Conservation (phyloP, 225 moss, liverwort and hornwort species). For the Antitrichia curtipendula region DNA sequence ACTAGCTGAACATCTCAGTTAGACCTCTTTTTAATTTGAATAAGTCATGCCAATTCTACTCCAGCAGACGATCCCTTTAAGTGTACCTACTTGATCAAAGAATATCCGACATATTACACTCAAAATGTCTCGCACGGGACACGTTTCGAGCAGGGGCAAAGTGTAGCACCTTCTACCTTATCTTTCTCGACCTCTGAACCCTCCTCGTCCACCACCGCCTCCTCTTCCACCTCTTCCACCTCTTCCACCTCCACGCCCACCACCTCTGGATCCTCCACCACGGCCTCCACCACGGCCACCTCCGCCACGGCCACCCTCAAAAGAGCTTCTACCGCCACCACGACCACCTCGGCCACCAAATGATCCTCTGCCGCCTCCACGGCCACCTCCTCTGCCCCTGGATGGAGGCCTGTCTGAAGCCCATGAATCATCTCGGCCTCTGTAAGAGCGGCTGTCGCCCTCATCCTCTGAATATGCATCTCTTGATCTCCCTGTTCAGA, state of each 20-base stretch:
- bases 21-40: background rate
- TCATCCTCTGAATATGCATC: slow-evolving; percentile 28
- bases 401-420: slow-evolving; percentile 31
- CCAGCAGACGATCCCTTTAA: background rate
- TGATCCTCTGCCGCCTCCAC: background rate
- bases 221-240: background rate
- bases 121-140: background rate
- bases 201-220: slow-evolving; percentile 8
- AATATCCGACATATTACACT: background rate
- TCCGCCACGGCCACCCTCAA: background rate
- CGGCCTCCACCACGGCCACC: background rate
- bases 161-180: background rate
- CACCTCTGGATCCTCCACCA: background rate
- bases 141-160: background rate
- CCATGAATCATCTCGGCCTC: slow-evolving; percentile 17
- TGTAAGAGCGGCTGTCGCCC: slow-evolving; percentile 6
- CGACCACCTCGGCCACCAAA: slow-evolving; percentile 9
- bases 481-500: slow-evolving; percentile 23
- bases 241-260: background rate
- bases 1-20: background rate
- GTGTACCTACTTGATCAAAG: background rate
- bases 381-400: slow-evolving; percentile 32
- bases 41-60: background rate
- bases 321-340: background rate
- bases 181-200: slow-evolving; percentile 29